Base-by-base conservation (phyloP, 129 eudicot genomes). In the Scalesia atractyloides region DNA sequence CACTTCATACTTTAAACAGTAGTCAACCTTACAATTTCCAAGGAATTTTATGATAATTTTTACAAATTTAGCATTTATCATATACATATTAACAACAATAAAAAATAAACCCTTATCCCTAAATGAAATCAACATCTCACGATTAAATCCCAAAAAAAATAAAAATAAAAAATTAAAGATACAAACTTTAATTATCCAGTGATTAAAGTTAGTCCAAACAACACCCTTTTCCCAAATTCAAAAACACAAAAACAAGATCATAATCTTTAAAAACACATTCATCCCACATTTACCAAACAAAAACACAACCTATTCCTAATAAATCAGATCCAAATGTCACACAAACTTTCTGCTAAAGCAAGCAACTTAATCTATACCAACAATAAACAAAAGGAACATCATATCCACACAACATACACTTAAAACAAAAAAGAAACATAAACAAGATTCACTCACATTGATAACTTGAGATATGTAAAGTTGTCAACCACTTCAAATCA, bases 401-500 rank as follows among this genome's bases (percentile, higher is more conserved):
- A 76, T 64, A 76, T 73, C 70, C 53, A 51, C 14, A 60, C 16
- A 61, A 39, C 4, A 30, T 30, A 30, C 34, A 30, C 34, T 30
- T 43, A 60, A 72, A 49, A 39, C 37, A 2, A 10, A 57, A 8
- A 59, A 24, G n/a, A 17, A 39, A n/a, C 24, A 79, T 43, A 76
- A 73, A 52, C 36, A 52, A 64, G 13, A 5, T 63, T 51, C 20
- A 71, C 77, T 51, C 53, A 71, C 82, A 78, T 78, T 78, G 73
- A 70, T 44, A 66, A n/a, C 26, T 56, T 26, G 59, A 36, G 80
- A 76, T 59, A 74, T 19, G 74, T 58, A 46, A 43, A 76, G 74
- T 49, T 19, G 68, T 58, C 30, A 43, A 76, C 74, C 50, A 66
- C 68, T 58, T 67, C 9, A 76, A 8, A 41, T 46, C 44, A 17